Evolutionary conservation across 352 stramenopile species (phyloP).

Genomic region (Pythium guiyangense): DNA sequence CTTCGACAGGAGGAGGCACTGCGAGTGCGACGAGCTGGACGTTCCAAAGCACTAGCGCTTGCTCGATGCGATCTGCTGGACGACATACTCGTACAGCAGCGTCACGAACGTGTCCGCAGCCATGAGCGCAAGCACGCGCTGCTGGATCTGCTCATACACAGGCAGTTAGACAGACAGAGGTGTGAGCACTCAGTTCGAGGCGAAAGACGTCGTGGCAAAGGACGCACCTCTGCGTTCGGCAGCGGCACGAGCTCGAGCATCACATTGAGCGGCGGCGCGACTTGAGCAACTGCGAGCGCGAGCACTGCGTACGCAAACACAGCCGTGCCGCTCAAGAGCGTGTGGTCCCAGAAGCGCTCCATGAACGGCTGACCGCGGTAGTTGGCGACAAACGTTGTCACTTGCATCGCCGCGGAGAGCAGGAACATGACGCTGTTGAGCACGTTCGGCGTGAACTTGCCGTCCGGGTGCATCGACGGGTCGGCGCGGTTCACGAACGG

Average conservation of each 20-base stretch:
- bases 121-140: slow-evolving; percentile 46
- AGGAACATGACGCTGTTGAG: slow-evolving; percentile 96
- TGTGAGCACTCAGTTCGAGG: background rate
- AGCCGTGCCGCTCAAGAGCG: slow-evolving; percentile 26
- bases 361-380: slow-evolving; percentile 54
- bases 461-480: slow-evolving; percentile 57
- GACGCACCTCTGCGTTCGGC: slow-evolving; percentile 28
- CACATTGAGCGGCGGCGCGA: slow-evolving; percentile 25
- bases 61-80: slow-evolving; percentile 16
- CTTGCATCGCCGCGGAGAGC: slow-evolving; percentile 69
- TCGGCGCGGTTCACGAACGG: slow-evolving; percentile 60
- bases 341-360: slow-evolving; percentile 43
- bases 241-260: slow-evolving; percentile 36
- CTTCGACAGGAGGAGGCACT: too few species aligned
- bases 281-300: slow-evolving; percentile 22
- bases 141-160: slow-evolving; percentile 27
- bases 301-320: slow-evolving; percentile 26
- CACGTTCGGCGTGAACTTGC: slow-evolving; percentile 91
- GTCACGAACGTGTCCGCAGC: slow-evolving; percentile 45
- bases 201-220: slow-evolving; percentile 13
- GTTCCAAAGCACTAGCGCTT: background rate
- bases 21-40: background rate
- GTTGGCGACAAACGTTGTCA: slow-evolving; percentile 53
- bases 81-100: slow-evolving; percentile 33
- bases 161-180: slow-evolving; percentile 5